Evolutionary conservation across 2,329 filamentous ascomycete genomes (phyloP).

Genomic region (Venturia effusa): DNA sequence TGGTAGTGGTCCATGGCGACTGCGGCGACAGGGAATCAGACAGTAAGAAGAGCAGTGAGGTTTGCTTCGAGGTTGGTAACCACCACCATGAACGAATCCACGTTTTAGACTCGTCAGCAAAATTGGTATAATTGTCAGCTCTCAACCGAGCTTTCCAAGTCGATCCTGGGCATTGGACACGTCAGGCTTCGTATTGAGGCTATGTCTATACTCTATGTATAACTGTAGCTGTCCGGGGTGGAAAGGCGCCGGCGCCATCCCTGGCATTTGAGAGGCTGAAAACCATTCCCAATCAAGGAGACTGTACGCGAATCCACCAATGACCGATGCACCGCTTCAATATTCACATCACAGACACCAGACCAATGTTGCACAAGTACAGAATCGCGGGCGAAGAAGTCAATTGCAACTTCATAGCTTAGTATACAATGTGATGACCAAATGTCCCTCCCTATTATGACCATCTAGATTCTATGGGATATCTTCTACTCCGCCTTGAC

Average conservation of each 20-base stretch:
- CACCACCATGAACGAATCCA: not conserved
- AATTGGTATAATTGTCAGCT: not conserved
- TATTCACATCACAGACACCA: not conserved
- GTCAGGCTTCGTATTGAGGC: not conserved
- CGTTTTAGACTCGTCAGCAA: not conserved
- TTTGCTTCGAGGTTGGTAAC: not conserved
- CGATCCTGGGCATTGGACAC: not conserved
- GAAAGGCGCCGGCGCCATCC: not conserved
- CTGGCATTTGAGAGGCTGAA: not conserved
- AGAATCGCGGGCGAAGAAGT: not conserved
- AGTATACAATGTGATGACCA: conserved; percentile 1
- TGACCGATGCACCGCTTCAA: too few species aligned
- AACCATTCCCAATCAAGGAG: not conserved
- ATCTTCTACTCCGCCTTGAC: conserved; percentile 2
- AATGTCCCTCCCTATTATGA: not conserved
- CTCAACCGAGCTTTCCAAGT: not conserved
- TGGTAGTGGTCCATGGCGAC: conserved; percentile 2
- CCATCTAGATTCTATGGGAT: not conserved
- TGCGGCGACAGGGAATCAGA: not conserved
- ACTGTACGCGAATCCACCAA: not conserved
- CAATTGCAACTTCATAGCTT: not conserved
- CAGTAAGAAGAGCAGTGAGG: too few species aligned
- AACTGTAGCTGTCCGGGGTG: too few species aligned
- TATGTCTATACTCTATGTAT: too few species aligned
- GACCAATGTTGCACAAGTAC: not conserved